These are phyloP conservation scores for Rhexocercosporidium sp. DNA, from an alignment of 2,329 filamentous ascomycete genomes.

Conservation along the genomic window DNA sequence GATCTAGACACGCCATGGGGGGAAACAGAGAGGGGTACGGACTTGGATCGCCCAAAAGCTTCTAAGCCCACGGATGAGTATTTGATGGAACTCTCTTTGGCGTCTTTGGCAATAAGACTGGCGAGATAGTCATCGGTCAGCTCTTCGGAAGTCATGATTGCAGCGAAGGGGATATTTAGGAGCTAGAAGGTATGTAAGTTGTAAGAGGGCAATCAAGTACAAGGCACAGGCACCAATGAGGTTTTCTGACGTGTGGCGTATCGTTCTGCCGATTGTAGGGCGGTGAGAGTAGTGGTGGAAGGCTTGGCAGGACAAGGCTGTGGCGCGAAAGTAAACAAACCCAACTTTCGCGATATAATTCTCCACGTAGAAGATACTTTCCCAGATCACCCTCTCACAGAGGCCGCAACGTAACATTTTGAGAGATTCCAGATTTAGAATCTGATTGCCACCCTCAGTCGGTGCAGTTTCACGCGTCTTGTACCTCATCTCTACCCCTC, in stretches of 20 bases:
- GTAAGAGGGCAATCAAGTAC: not conserved
- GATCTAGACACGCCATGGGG: too few relatives aligned
- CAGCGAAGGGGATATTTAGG: not conserved
- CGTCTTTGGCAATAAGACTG: slow-evolving; percentile 79
- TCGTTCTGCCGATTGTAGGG: not conserved
- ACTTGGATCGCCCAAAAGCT: slow-evolving; percentile 58
- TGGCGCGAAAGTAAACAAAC: slow-evolving; percentile 31
- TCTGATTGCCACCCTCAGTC: not conserved
- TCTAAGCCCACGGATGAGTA: slow-evolving; percentile 78
- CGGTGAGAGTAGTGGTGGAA: not conserved
- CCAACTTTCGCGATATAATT: not conserved
- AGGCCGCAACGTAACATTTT: not conserved
- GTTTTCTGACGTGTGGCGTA: not conserved
- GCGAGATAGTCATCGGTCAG: slow-evolving; percentile 81
- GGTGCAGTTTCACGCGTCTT: too few relatives aligned
- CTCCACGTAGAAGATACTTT: not conserved
- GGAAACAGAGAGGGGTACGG: slow-evolving; percentile 11
- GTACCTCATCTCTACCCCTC: not conserved
- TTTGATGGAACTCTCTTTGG: slow-evolving; percentile 71
- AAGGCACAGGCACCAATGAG: not conserved
- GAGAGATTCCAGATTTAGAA: not conserved
- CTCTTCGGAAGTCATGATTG: slow-evolving; percentile 43
- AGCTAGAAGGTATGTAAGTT: not conserved
- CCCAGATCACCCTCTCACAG: too few relatives aligned
- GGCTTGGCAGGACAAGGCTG: slow-evolving; percentile 7